Base-by-base conservation (phyloP, 306 rosid species). In the Pachyrhizus erosus region DNA sequence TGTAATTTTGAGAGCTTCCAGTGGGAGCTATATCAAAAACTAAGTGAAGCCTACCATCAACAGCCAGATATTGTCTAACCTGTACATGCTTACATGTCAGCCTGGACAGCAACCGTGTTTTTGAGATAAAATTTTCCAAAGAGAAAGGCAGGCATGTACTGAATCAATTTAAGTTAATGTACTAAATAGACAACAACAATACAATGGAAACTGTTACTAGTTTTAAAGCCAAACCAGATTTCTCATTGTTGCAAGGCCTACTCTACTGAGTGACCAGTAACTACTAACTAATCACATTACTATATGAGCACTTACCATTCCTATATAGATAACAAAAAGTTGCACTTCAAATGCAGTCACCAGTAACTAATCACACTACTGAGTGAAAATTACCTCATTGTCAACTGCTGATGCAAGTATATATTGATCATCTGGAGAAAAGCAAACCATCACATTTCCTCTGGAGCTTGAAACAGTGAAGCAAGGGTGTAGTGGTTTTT, bases 361-460 rank as follows among this genome's bases (percentile, higher is more conserved):
- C 73, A 81, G 37, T 9, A 84, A 51, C 75, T 60, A 85, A 40
- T 18, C 60, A 83, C 33, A 45, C 52, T 39, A 52, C 55, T 11
- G 71, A 42, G 49, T 29, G 42, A 20, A 79, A 61, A 26, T 82
- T 82, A 91, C 97, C 97, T 93, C 97, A 42, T 93, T 93, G 80
- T 93, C 97, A 52, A 90, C 94, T 18, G 96, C 97, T 39, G 97
- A 93, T 61, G 87, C 91, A 57, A 93, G 93, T 72, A 93, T 89
- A 89, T 85, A 91, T 76, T 90, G 93, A 86, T 93, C 97, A 85
- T 93, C 97, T 14, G 97, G 97, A 80, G 97, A 93, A 84, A 93
- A 93, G 87, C 96, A 93, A 80, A 89, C 97, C 97, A 93, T 93
- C 84, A 91, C 97, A 85, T 93, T 93, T 31, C 97, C 97, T 82